A percentile compares a stretch with the other conserved stretches of the same genome.
phyloP scores from a whole-genome alignment of 805 yeast species.

The Dipodascopsis uninucleata region DNA sequence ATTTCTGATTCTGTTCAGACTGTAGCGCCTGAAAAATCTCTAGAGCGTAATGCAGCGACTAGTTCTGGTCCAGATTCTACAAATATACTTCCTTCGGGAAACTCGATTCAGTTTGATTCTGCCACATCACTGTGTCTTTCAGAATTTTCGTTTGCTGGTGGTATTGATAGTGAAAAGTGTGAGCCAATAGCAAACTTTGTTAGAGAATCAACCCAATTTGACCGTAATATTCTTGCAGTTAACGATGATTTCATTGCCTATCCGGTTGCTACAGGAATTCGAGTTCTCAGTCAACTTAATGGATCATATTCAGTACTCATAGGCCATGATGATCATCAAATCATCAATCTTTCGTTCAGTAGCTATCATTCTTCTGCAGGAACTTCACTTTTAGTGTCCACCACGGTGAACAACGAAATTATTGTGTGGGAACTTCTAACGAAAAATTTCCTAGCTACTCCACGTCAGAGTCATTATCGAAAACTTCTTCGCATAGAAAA shows the following conservation, averaged over 20 bases:
- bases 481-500: conserved; percentile 25
- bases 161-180: conserved; percentile 15
- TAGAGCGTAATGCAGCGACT: background rate
- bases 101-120: too few species aligned
- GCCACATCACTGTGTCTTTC: conserved; percentile 12
- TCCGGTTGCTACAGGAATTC: conserved; percentile 16
- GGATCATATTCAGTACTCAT: conserved; percentile 17
- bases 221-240: conserved; percentile 17
- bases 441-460: conserved; percentile 10
- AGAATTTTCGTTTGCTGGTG: background rate
- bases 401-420: conserved; percentile 22
- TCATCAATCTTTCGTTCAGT: conserved; percentile 17
- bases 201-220: conserved; percentile 9
- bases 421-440: conserved; percentile 25
- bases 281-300: conserved; percentile 23
- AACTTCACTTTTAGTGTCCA: conserved; percentile 21
- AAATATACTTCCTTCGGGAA: too few species aligned
- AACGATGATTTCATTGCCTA: conserved; percentile 24
- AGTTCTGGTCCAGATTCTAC: too few species aligned
- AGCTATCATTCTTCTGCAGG: conserved; percentile 10
- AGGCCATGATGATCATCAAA: conserved; percentile 22
- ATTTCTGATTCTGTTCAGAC: background rate
- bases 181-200: conserved; percentile 19
- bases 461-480: conserved; percentile 20
- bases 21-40: background rate